phyloP scores from a whole-genome alignment of 192 early-diverging fungal species.

The Gonapodya sp. region DNA sequence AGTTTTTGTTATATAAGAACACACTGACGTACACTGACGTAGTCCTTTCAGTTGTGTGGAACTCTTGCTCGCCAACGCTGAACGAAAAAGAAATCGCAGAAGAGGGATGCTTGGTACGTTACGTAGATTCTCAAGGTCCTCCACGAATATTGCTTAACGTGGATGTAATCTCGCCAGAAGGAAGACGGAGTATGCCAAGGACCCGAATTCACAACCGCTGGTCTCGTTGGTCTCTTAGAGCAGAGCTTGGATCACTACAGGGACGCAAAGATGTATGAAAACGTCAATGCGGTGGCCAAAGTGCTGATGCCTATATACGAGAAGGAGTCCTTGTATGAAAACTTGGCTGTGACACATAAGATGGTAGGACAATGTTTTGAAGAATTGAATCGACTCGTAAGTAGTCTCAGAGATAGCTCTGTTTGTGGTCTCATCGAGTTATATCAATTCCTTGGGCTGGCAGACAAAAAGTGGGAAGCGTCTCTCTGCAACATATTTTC shows the following conservation, averaged over 20 bases:
- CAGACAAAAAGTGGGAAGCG: conserved; percentile 7
- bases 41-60: not conserved
- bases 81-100: not conserved
- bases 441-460: not conserved
- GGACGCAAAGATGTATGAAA: not conserved
- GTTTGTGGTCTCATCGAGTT: not conserved
- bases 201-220: not conserved
- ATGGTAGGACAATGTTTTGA: not conserved
- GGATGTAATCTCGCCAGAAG: not conserved
- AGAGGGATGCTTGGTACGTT: not conserved
- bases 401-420: not conserved
- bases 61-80: not conserved
- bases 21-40: not conserved
- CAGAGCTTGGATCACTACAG: not conserved
- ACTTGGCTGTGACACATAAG: not conserved
- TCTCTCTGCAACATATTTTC: conserved; percentile 7
- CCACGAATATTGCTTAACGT: no score
- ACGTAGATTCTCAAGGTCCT: no score
- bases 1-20: not conserved
- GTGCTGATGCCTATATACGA: not conserved
- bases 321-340: not conserved
- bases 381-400: not conserved
- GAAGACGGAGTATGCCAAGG: not conserved
- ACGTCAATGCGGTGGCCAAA: not conserved
- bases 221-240: not conserved